A percentile compares a stretch with the other conserved stretches of the same genome.
Evolutionary conservation across 2,329 filamentous ascomycete species (phyloP).

Genomic region (Pseudocercospora crystallina): DNA sequence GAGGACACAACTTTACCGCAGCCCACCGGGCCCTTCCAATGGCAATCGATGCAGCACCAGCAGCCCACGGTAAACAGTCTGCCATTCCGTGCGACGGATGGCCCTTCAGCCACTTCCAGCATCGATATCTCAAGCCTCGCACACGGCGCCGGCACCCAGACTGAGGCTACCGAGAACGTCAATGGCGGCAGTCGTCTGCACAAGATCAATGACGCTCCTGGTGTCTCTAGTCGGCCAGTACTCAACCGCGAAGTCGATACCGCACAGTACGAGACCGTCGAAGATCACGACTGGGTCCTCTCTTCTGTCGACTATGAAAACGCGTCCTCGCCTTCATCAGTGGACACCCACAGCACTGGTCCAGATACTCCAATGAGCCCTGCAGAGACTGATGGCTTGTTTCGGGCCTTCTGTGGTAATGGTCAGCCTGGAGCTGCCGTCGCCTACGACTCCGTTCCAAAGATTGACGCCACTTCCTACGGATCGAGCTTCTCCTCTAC

Average conservation of each 20-base stretch:
- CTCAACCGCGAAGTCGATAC: conserved; percentile 18
- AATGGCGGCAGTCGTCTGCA: not conserved
- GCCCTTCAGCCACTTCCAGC: too few species aligned
- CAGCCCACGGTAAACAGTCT: not conserved
- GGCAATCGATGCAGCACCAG: not conserved
- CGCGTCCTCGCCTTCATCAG: conserved; percentile 21
- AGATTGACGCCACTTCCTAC: too few species aligned
- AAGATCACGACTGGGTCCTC: conserved; percentile 19
- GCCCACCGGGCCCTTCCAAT: too few species aligned
- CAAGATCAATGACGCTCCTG: not conserved
- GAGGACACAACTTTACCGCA: not conserved
- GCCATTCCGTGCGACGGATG: not conserved
- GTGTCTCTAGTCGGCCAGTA: not conserved
- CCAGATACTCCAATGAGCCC: conserved; percentile 22
- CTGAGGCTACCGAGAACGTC: too few species aligned
- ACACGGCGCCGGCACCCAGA: too few species aligned
- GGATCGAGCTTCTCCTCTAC: not conserved
- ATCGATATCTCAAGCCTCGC: too few species aligned
- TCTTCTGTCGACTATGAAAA: conserved; percentile 20
- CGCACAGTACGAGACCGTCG: conserved; percentile 21
- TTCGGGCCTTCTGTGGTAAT: too few species aligned
- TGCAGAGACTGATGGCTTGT: not conserved
- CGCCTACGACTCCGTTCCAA: too few species aligned
- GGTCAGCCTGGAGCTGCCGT: too few species aligned
- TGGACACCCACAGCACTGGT: conserved; percentile 16